These are phyloP conservation scores for Cicer chorassanicum DNA, from an alignment of 306 rosid species.

Conservation along the genomic window DNA sequence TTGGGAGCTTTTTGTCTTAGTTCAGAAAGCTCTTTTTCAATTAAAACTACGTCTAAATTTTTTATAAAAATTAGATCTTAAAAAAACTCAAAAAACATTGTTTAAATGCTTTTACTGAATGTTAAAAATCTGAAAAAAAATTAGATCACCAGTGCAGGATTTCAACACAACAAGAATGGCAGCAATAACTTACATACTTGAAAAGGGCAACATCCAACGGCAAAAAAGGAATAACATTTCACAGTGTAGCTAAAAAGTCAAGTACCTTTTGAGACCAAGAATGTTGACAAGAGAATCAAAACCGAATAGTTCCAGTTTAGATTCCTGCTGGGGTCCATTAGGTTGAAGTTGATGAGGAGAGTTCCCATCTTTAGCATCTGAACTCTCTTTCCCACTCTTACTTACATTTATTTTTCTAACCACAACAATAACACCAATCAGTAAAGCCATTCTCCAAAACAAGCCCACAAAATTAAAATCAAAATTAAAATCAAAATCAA, in stretches of 20 bases:
- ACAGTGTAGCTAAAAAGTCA: constrained; percentile 29
- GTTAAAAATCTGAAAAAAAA: not conserved
- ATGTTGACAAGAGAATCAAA: constrained; percentile 99
- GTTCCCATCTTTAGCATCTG: constrained; percentile 56
- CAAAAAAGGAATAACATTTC: constrained; percentile 22
- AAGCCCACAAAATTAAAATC: not conserved
- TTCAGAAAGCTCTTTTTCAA: not conserved
- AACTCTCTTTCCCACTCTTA: constrained; percentile 48
- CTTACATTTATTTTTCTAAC: constrained; percentile 71
- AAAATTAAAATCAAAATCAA: not conserved
- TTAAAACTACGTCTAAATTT: not conserved
- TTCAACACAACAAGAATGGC: constrained; percentile 19
- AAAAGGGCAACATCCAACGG: constrained; percentile 7
- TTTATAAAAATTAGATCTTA: not conserved
- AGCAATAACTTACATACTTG: not conserved
- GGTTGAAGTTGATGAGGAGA: constrained; percentile 54
- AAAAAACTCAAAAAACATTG: not conserved
- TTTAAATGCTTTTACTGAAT: not conserved
- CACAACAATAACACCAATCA: constrained; percentile 39
- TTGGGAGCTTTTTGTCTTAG: not conserved
- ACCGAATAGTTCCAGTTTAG: constrained; percentile 91
- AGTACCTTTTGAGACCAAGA: constrained; percentile 96
- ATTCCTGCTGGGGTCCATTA: constrained; percentile 77
- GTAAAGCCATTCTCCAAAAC: not conserved
- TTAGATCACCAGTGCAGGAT: constrained; percentile 7